Base-by-base conservation (phyloP, 1,284 basidiomycete genomes). In the Omphalotus olearius region DNA sequence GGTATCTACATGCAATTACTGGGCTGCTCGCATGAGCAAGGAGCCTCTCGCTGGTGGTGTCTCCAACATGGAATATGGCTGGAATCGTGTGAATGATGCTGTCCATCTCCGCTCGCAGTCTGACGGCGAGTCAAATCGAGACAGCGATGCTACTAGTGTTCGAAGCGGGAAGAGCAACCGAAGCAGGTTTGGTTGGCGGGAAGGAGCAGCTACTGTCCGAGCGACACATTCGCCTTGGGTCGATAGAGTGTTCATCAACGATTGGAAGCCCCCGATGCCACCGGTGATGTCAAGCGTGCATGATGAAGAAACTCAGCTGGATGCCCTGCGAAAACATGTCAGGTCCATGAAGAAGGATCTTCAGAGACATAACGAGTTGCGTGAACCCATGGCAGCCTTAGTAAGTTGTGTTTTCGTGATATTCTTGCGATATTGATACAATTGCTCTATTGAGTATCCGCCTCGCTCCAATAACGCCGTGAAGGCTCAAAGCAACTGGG, bases 31-130 rank as follows among this genome's bases (percentile, higher is more conserved):
- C 30, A 86, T 83, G 57, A 93, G 90, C 67, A 93, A 95, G 60
- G 93, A 97, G 63, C 96, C 96, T 0, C 78, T 99, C 2, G 79
- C 89, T 2, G 96, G 95, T 2, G 96, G 95, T 26, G 93, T 98
- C 1, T 94, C 92, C 44, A 99, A 99, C 70, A 96, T 98, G 88
- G 97, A 99, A 67, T 98, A 99, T 63, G 96, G 96, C 9, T 99
- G 96, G 96, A 95, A 87, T 64, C 82, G 90, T 36, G 78, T 88
- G 10, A 61, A 73, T 13, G 67, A 74, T 14, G 61, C 74, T 30
- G 64, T 70, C 37, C 81, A 80, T 51, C 69, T 67, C 1, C 76
- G 77, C 9, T 79, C 83, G n/a, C 66, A 72, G 23, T 82, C 84
- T 16, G 82, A 86, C 51, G 73, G 74, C 46, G 81, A 80, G 52